Evolutionary conservation across 164 flowering plant genomes (phyloP).

Genomic region (Berberis vulgaris): DNA sequence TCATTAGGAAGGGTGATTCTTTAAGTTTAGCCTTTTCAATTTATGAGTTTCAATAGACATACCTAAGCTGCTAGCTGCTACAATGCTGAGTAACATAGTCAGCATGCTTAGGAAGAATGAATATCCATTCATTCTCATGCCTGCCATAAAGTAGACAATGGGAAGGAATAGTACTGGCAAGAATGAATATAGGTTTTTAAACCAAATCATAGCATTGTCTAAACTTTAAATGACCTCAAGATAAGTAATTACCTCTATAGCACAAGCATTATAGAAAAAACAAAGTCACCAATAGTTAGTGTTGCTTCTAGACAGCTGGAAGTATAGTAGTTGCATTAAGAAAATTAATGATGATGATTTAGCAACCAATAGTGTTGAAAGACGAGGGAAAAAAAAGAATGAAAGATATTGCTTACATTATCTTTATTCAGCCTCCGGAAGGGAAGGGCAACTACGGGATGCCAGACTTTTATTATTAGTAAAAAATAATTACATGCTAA

Average conservation of each 20-base stretch:
- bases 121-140: conserved; percentile 42
- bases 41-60: conserved; percentile 1
- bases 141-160: conserved; percentile 93
- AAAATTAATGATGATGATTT: neutral
- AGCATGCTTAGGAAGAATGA: conserved; percentile 75
- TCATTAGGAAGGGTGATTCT: neutral
- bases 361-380: neutral
- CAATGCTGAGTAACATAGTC: conserved; percentile 72
- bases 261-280: conserved; percentile 83
- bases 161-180: conserved; percentile 68
- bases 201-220: neutral
- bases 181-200: conserved; percentile 46
- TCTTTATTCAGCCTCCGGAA: too few relatives aligned
- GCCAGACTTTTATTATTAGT: too few relatives aligned
- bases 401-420: too few relatives aligned
- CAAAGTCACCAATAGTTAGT: conserved; percentile 90
- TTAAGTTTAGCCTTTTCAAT: neutral
- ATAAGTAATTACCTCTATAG: conserved; percentile 76
- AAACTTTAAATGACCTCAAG: neutral
- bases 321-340: conserved; percentile 60
- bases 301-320: conserved; percentile 95
- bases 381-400: too few relatives aligned
- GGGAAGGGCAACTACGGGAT: too few relatives aligned
- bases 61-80: conserved; percentile 78
- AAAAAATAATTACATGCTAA: too few relatives aligned